Evolutionary conservation across 2,329 filamentous ascomycete genomes (phyloP), one percentile per base, ranked within the genome.

Genomic region (Cordyceps tenuipes): DNA sequence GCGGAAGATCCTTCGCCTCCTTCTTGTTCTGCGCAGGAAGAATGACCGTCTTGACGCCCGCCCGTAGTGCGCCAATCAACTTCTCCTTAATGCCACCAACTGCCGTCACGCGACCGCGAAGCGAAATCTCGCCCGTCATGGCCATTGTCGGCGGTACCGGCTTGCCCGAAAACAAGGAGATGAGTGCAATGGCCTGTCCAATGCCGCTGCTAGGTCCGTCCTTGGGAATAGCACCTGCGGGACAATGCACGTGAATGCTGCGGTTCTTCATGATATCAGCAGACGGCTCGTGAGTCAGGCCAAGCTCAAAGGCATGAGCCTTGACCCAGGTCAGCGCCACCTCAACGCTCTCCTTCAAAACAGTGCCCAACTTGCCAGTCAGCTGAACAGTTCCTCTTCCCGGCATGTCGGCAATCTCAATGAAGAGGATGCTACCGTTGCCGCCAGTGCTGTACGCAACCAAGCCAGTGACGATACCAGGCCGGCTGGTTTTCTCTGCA

Each of bases 51-150:
- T 96, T 96, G 63, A 99, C 93, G 31, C 94, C 94, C 2, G 94
- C 94, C 59, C 93, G 83, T 70, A 95, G 79, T 9, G 94, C 94
- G 23, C 94, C 94, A 70, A 99, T 97, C 57, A 97, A 81, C 75
- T 99, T 99, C 83, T 99, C 93, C 76, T 97, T 97, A 77, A 99
- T 97, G 19, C 94, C 94, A 57, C 94, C 94, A 41, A 99, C 94
- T 29, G 93, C 91, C 75, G 94, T 90, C 60, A 99, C 89, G 64
- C 91, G 86, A 23, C 94, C 94, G 47, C 94, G 84, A 29, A 99
- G 83, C 60, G 89, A 91, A 63, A 87, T 85, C 69, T 87, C 85
- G 64, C 84, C 84, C 60, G 94, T 99, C 94, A 99, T 99, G 48
- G 94, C 94, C 73, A 99, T 86, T 3, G 89, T 91, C 0, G 93